phyloP scores from a whole-genome alignment of 1,284 basidiomycete species.

The Cutaneotrichosporon daszewskae region DNA sequence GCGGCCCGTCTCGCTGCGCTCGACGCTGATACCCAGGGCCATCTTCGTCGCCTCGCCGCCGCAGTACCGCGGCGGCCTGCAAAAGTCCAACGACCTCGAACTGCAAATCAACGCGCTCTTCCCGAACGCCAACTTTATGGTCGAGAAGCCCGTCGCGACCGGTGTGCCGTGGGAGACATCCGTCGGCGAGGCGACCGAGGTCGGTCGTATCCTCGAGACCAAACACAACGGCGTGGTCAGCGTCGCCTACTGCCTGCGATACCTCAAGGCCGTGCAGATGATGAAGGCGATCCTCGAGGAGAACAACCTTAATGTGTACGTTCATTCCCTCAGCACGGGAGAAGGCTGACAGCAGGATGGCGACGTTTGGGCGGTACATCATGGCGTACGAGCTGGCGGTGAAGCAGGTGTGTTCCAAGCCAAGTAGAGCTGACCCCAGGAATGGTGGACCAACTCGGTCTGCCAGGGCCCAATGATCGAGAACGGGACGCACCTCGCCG shows the following conservation, averaged over 20 bases:
- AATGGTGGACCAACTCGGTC: conserved; percentile 55
- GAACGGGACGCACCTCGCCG: conserved; percentile 52
- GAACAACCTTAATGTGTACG: conserved; percentile 51
- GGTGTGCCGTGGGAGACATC: conserved; percentile 46
- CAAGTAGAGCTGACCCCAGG: conserved; percentile 15
- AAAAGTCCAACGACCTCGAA: conserved; percentile 76
- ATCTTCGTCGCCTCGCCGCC: conserved; percentile 87
- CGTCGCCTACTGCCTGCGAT: conserved; percentile 48
- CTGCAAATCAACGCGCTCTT: conserved; percentile 78
- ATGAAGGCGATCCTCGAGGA: conserved; percentile 53
- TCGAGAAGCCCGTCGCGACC: conserved; percentile 68
- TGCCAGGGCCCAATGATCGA: conserved; percentile 52
- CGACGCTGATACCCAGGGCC: conserved; percentile 53
- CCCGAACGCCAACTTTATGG: conserved; percentile 77
- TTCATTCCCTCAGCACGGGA: neutral
- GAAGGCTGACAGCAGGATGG: conserved; percentile 42
- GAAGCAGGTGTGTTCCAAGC: conserved; percentile 28
- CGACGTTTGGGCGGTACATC: conserved; percentile 51
- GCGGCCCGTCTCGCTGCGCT: too few relatives aligned
- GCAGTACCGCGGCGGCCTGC: conserved; percentile 74
- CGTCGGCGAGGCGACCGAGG: conserved; percentile 52
- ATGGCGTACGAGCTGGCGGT: conserved; percentile 47
- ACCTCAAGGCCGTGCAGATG: conserved; percentile 50
- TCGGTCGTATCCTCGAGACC: conserved; percentile 61
- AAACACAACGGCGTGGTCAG: conserved; percentile 54